phyloP scores from a whole-genome alignment of 176 grass and related monocot species.

The Aechmea fasciata region DNA sequence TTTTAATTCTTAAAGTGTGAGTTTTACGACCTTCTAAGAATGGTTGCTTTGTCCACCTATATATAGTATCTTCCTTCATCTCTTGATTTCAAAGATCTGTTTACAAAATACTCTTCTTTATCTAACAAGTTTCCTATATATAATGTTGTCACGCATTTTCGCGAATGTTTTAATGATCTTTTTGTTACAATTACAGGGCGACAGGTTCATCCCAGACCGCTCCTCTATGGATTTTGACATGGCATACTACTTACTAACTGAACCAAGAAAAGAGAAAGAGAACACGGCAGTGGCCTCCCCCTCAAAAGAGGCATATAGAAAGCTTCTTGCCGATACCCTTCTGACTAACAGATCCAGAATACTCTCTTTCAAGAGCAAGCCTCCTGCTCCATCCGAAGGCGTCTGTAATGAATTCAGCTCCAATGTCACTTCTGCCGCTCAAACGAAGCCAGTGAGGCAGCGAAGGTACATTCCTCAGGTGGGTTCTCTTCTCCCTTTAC shows the following conservation, averaged over 20 bases:
- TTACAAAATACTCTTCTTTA: too few species aligned
- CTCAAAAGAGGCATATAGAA: slow-evolving; percentile 49
- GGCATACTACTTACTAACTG: slow-evolving; percentile 56
- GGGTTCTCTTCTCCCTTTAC: neutral
- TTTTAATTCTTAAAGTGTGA: too few species aligned
- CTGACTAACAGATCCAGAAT: slow-evolving; percentile 58
- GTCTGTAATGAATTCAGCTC: slow-evolving; percentile 19
- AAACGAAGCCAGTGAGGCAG: slow-evolving; percentile 41
- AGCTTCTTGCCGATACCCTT: slow-evolving; percentile 59
- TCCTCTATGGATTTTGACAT: slow-evolving; percentile 72
- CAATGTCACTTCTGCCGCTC: slow-evolving; percentile 18
- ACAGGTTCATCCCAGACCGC: slow-evolving; percentile 59
- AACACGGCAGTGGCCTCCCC: slow-evolving; percentile 34
- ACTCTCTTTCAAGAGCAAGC: slow-evolving; percentile 62
- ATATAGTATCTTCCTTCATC: too few species aligned
- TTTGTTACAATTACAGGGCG: slow-evolving; percentile 27
- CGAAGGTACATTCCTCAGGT: slow-evolving; percentile 59
- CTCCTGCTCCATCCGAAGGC: slow-evolving; percentile 17
- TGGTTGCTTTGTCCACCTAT: too few species aligned
- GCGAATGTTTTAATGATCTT: neutral
- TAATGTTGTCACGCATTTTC: neutral
- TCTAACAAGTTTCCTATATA: too few species aligned
- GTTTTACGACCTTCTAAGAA: too few species aligned
- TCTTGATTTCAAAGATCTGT: too few species aligned
- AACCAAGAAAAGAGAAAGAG: slow-evolving; percentile 38